These are phyloP conservation scores for Phanerochaete sordida DNA, from an alignment of 768 basidiomycete species.

Conservation along the genomic window DNA sequence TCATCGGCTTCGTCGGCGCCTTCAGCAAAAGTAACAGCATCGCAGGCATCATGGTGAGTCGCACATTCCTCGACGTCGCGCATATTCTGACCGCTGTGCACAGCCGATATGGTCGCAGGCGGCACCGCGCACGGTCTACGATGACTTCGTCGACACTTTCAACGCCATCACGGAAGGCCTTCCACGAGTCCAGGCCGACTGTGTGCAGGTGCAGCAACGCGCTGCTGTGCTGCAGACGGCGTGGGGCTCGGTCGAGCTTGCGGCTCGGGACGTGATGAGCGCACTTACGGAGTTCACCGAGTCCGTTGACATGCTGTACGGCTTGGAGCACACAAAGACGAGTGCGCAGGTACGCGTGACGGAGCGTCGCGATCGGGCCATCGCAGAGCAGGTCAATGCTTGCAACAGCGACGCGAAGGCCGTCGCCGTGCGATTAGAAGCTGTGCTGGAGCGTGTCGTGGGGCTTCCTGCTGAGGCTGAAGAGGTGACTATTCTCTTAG, in stretches of 20 bases:
- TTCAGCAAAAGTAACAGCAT: background rate
- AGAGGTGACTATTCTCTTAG: background rate
- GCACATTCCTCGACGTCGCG: too few relatives aligned
- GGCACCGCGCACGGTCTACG: background rate
- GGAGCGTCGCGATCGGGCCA: background rate
- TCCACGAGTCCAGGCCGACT: background rate
- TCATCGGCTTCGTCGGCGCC: background rate
- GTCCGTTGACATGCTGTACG: background rate
- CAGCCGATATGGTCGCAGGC: constrained; percentile 3
- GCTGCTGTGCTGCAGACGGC: background rate
- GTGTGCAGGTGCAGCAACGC: background rate
- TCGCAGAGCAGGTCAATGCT: background rate
- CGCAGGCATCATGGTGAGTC: background rate
- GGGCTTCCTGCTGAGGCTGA: background rate
- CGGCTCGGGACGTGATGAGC: background rate
- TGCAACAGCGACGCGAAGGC: background rate
- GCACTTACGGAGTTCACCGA: background rate
- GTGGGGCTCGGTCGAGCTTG: background rate
- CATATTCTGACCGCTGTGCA: too few relatives aligned
- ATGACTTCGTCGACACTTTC: background rate
- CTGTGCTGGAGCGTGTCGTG: background rate
- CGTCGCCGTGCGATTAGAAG: background rate
- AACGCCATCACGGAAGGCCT: background rate
- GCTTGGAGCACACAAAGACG: background rate
- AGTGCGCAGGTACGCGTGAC: background rate